These are phyloP conservation scores for Teratosphaeria epicoccoides DNA, from an alignment of 2,329 filamentous ascomycete species.

Conservation along the genomic window DNA sequence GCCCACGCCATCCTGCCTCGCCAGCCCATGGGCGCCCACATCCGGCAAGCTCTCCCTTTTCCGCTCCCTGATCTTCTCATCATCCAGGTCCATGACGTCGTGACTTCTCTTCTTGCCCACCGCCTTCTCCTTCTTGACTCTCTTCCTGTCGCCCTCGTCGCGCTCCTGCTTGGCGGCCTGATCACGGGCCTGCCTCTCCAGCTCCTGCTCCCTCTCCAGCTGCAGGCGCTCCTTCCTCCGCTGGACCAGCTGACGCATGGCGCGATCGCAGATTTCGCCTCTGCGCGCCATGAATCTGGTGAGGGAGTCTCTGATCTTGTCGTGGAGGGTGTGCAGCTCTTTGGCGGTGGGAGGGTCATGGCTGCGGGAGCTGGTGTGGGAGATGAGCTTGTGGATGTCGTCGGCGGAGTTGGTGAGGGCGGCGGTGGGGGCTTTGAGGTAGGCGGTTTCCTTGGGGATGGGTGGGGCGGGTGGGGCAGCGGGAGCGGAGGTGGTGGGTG, in stretches of 20 bases:
- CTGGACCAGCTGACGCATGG: conserved; percentile 59
- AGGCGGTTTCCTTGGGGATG: conserved; percentile 43
- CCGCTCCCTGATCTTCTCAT: conserved; percentile 50
- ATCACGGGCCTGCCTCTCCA: conserved; percentile 40
- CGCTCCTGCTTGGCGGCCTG: conserved; percentile 24
- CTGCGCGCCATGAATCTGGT: conserved; percentile 38
- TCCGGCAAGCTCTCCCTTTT: conserved; percentile 48
- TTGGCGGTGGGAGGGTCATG: conserved; percentile 44
- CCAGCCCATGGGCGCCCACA: conserved; percentile 53
- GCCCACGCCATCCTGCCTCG: conserved; percentile 54
- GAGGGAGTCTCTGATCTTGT: conserved; percentile 51
- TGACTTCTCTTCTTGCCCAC: conserved; percentile 16
- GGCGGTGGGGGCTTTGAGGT: conserved; percentile 50
- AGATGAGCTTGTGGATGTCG: conserved; percentile 59
- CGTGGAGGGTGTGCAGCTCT: conserved; percentile 53
- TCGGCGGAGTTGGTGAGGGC: conserved; percentile 43
- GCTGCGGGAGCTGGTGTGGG: conserved; percentile 37
- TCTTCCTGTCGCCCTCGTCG: conserved; percentile 11
- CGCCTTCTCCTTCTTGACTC: conserved; percentile 19
- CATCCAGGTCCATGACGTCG: conserved; percentile 31
- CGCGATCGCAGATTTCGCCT: conserved; percentile 57
- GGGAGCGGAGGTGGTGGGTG: conserved; percentile 40
- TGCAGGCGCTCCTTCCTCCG: conserved; percentile 52
- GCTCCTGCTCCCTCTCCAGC: conserved; percentile 42
- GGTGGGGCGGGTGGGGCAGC: background rate